Conservation (phyloP, 1,139 yeast species). For the Williopsis jadinii region DNA sequence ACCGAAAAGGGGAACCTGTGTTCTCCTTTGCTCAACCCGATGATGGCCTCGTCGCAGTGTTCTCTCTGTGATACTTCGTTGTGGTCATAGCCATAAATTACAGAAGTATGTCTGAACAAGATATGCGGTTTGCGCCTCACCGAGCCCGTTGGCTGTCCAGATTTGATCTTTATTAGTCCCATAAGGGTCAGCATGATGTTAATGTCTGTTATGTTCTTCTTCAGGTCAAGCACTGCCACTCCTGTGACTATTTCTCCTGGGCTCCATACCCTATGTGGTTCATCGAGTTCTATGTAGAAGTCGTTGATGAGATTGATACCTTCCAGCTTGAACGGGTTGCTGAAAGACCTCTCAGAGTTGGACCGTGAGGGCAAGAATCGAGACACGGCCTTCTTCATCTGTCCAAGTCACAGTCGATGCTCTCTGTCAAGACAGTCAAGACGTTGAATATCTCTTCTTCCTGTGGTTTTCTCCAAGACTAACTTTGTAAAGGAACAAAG, state of each 20-base stretch:
- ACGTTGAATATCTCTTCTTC: too few species aligned
- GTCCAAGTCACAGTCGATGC: too few species aligned
- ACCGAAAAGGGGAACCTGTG: constrained; percentile 85
- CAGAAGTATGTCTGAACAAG: constrained; percentile 58
- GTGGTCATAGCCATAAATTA: constrained; percentile 52
- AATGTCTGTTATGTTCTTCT: constrained; percentile 49
- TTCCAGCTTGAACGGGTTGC: constrained; percentile 33
- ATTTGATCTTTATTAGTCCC: constrained; percentile 52
- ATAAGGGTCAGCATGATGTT: constrained; percentile 45
- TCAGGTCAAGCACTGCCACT: constrained; percentile 47
- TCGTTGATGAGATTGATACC: constrained; percentile 43
- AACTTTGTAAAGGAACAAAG: too few species aligned
- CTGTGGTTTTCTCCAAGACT: too few species aligned
- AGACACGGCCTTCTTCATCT: constrained; percentile 20
- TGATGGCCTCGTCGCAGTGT: constrained; percentile 12
- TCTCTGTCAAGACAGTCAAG: too few species aligned
- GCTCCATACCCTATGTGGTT: constrained; percentile 55
- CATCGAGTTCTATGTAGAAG: constrained; percentile 61
- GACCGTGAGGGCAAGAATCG: constrained; percentile 20
- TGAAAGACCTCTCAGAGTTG: constrained; percentile 11
- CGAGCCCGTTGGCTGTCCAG: constrained; percentile 37
- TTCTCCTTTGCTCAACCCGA: constrained; percentile 67
- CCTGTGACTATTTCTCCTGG: constrained; percentile 67
- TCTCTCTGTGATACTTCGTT: constrained; percentile 10
- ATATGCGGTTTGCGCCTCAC: constrained; percentile 43